phyloP scores from a whole-genome alignment of 345 rosid genomes.

The Bruguiera gymnorhiza region DNA sequence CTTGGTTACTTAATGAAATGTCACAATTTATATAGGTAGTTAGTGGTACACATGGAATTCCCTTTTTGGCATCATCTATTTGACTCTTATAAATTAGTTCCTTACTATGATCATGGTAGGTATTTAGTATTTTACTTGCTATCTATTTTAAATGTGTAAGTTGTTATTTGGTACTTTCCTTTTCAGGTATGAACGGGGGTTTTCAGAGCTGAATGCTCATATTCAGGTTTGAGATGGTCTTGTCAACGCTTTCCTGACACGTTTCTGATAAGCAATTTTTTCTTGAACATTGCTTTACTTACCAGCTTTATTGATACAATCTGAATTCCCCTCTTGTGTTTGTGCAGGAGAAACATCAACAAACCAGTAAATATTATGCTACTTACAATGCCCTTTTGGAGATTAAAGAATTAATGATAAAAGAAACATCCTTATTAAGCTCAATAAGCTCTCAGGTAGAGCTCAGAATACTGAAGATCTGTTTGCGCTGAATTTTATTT shows the following conservation, averaged over 20 bases:
- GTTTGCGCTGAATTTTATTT: neutral
- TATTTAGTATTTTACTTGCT: neutral
- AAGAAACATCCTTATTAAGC: conserved; percentile 74
- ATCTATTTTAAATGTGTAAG: neutral
- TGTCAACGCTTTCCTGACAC: neutral
- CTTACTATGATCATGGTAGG: too few species aligned
- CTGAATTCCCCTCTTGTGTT: conserved; percentile 18
- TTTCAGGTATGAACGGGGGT: conserved; percentile 72
- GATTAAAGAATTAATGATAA: conserved; percentile 80
- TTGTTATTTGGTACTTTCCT: conserved; percentile 15
- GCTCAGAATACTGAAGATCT: conserved; percentile 8
- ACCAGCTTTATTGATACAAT: conserved; percentile 9
- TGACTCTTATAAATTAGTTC: too few species aligned
- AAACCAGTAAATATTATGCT: conserved; percentile 73
- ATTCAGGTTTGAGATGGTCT: conserved; percentile 52
- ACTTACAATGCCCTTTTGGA: conserved; percentile 82
- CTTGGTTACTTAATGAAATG: too few species aligned
- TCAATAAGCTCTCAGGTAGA: conserved; percentile 79
- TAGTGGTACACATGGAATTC: too few species aligned
- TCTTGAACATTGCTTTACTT: neutral
- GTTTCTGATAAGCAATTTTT: neutral
- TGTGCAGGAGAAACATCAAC: conserved; percentile 66
- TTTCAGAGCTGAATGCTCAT: conserved; percentile 67
- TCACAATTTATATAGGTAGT: too few species aligned
- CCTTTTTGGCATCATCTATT: too few species aligned